Evolutionary conservation across 75 land plant genomes (phyloP).

Genomic region (Sequoiadendron giganteum): DNA sequence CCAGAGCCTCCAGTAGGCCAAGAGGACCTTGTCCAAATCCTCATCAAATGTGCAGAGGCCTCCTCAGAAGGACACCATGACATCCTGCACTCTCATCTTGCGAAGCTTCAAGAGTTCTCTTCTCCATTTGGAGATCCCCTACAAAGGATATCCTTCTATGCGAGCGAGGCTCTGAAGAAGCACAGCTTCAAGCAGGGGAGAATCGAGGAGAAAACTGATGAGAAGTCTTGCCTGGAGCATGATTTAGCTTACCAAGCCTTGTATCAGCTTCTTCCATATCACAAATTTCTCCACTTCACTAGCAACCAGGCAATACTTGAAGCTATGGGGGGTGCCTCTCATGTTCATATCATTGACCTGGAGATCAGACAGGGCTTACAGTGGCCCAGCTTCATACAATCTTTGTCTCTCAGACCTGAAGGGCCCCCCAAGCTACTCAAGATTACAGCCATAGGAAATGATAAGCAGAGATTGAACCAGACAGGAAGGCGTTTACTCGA

Average conservation of each 20-base stretch:
- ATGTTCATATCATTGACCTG: slow-evolving; percentile 52
- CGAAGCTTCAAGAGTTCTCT: slow-evolving; percentile 9
- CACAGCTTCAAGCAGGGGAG: not conserved
- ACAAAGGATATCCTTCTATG: slow-evolving; percentile 22
- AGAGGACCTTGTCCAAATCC: slow-evolving; percentile 5
- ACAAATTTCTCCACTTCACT: slow-evolving; percentile 22
- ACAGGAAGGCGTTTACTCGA: slow-evolving; percentile 24
- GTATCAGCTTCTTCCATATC: slow-evolving; percentile 28
- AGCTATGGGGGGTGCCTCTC: slow-evolving; percentile 12
- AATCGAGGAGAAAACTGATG: not conserved
- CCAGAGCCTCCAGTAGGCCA: slow-evolving; percentile 3
- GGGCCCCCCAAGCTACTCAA: slow-evolving; percentile 27
- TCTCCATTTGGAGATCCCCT: slow-evolving; percentile 24
- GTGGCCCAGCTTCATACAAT: slow-evolving; percentile 42
- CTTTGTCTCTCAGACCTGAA: slow-evolving; percentile 31
- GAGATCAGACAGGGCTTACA: slow-evolving; percentile 46
- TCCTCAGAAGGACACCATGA: slow-evolving; percentile 3
- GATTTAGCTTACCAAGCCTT: slow-evolving; percentile 28
- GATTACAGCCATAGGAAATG: slow-evolving; percentile 13
- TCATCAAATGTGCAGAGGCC: slow-evolving; percentile 10
- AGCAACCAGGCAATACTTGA: slow-evolving; percentile 26
- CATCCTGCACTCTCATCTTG: not conserved
- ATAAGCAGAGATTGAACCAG: not conserved
- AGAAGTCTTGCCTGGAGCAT: slow-evolving; percentile 11
- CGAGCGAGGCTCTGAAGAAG: slow-evolving; percentile 17